A percentile compares a stretch with the other conserved stretches of the same genome.
These are phyloP conservation scores for Sporothrix schenckii DNA, from an alignment of 2,329 filamentous ascomycete genomes.

Conservation along the genomic window DNA sequence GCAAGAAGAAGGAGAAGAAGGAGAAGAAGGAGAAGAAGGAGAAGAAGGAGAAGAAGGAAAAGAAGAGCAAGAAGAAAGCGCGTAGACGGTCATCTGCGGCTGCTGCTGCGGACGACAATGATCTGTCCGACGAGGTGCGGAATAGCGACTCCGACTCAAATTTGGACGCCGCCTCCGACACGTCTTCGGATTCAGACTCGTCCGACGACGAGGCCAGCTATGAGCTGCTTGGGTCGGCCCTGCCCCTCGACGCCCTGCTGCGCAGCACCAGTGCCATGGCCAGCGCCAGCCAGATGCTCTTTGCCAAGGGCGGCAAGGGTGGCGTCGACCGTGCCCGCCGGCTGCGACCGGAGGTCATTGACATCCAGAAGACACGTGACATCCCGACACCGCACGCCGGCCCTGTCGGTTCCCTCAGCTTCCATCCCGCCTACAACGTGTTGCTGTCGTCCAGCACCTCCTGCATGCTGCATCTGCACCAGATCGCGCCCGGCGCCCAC, in stretches of 20 bases:
- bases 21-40: no score
- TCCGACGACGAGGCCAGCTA: conserved; percentile 46
- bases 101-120: conserved; percentile 36
- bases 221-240: conserved; percentile 63
- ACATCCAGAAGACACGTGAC: conserved; percentile 87
- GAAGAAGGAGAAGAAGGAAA: conserved; percentile 41
- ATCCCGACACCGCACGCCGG: conserved; percentile 78
- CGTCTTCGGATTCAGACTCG: conserved; percentile 34
- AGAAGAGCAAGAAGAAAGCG: conserved; percentile 47
- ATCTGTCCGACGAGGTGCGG: conserved; percentile 36
- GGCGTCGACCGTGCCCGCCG: conserved; percentile 60
- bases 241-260: conserved; percentile 78
- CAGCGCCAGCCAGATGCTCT: conserved; percentile 42
- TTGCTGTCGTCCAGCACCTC: conserved; percentile 87
- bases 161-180: conserved; percentile 14
- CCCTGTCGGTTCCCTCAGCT: conserved; percentile 78
- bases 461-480: conserved; percentile 84
- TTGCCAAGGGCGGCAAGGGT: conserved; percentile 39
- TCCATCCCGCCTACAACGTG: conserved; percentile 87
- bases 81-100: conserved; percentile 48
- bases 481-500: conserved; percentile 74
- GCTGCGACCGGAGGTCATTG: conserved; percentile 81
- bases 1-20: no score
- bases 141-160: conserved; percentile 21
- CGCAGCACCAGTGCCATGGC: conserved; percentile 72